phyloP scores from a whole-genome alignment of 306 rosid species.

The Vachellia pachyceras region DNA sequence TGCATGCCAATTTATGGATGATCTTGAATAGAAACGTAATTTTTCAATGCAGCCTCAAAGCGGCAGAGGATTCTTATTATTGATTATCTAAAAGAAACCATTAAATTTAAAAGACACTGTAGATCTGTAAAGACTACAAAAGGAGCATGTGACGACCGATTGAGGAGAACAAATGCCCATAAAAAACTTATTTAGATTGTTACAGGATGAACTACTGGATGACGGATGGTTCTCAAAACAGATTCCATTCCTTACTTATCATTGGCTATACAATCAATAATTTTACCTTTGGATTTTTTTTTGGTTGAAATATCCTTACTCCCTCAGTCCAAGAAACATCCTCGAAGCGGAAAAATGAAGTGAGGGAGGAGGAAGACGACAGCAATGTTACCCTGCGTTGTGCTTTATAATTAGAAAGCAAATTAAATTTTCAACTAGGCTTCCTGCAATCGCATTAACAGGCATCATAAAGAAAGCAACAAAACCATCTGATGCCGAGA shows the following conservation, averaged over 20 bases:
- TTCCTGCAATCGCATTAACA: slow-evolving; percentile 8
- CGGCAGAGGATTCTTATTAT: not conserved
- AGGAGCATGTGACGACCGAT: slow-evolving; percentile 1
- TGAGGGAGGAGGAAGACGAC: slow-evolving; percentile 6
- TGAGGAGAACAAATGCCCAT: not conserved
- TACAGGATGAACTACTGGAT: slow-evolving; percentile 9
- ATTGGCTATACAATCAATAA: slow-evolving; percentile 7
- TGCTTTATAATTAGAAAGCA: slow-evolving; percentile 16
- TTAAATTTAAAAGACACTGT: not conserved
- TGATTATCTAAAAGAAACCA: not conserved
- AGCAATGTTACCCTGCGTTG: not conserved
- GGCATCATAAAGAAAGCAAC: slow-evolving; percentile 18
- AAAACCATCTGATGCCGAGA: slow-evolving; percentile 19
- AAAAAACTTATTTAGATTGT: not conserved
- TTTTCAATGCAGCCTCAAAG: not conserved
- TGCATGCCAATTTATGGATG: slow-evolving; percentile 6
- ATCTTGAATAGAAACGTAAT: slow-evolving; percentile 4
- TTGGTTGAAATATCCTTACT: not conserved
- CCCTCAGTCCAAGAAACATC: slow-evolving; percentile 17
- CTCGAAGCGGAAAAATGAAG: not conserved
- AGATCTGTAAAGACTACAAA: not conserved
- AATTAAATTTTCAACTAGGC: slow-evolving; percentile 2
- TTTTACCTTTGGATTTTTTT: slow-evolving; percentile 5
- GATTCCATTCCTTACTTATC: too few species aligned
- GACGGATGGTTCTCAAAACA: slow-evolving; percentile 24